Evolutionary conservation across 257 asterid genomes (phyloP), one percentile per base, ranked within the genome.

Genomic region (Handroanthus guayacan): DNA sequence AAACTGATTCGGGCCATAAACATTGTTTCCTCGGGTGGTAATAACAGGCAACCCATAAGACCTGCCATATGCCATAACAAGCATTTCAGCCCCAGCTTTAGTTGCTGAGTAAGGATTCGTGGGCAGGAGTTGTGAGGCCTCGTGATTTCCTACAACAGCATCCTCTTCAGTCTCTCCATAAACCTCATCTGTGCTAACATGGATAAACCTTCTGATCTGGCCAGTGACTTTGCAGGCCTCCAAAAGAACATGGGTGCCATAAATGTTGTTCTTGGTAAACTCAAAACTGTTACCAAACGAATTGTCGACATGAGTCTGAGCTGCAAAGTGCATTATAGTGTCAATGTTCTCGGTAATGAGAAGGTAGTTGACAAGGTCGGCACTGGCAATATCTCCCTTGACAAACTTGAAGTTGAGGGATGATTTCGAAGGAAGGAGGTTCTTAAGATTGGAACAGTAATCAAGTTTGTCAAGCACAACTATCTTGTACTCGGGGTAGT

Each of bases 241-340:
- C 62, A 94, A 63, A n/a, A 94, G 95, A 58, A 94, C 99, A 44
- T 94, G 99, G 75, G 99, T 92, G 41, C 99, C 99, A 14, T 94
- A 94, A 62, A 94, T 90, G 88, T 94, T 94, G 86, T 94, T 94
- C 89, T 92, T 94, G 83, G 99, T 94, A 75, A 94, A 94, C 86
- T 94, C 98, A 44, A 93, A 93, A 79, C 97, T 91, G 88, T 93
- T 93, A 45, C 98, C 98, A 12, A 94, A 94, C 1, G 98, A 94
- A 77, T 94, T 94, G 81, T 94, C 98, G 13, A 94, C 98, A 66
- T 94, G 98, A 75, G 98, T 94, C 70, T 94, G 99, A 20, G 99
- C 99, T n/a, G 99, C 99, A 82, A 94, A 94, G 87, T 94, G 99
- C 99, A 94, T 94, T 38, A 94, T 94, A 8, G 99, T 94, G 88